Evolutionary conservation across 768 basidiomycete species (phyloP).

Genomic region (Termitomyces sp.): DNA sequence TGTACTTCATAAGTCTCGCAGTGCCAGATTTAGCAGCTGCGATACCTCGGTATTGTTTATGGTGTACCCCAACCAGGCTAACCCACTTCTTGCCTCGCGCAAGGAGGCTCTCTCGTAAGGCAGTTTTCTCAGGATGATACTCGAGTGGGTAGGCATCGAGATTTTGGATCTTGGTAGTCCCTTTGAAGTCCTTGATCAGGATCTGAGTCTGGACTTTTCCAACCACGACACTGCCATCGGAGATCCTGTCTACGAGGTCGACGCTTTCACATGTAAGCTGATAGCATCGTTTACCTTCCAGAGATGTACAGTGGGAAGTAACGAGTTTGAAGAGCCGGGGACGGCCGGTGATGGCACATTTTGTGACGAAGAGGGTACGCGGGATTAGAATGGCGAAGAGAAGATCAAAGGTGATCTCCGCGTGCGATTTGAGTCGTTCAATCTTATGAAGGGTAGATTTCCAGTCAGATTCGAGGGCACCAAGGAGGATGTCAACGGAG

Average conservation of each 20-base stretch:
- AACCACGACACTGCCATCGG: slow-evolving; percentile 26
- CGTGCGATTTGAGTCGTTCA: slow-evolving; percentile 43
- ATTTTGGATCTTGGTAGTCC: too few relatives aligned
- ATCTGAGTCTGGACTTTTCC: slow-evolving; percentile 42
- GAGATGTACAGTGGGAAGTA: slow-evolving; percentile 31
- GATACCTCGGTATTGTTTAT: too few relatives aligned
- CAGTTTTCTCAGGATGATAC: too few relatives aligned
- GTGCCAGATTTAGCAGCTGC: too few relatives aligned
- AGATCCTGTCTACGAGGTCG: slow-evolving; percentile 41
- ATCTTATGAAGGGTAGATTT: slow-evolving; percentile 41
- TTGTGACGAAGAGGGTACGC: slow-evolving; percentile 43
- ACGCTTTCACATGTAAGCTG: slow-evolving; percentile 53
- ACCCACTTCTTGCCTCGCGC: too few relatives aligned
- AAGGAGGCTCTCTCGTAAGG: too few relatives aligned
- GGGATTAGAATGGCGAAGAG: slow-evolving; percentile 57
- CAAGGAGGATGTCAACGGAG: slow-evolving; percentile 47
- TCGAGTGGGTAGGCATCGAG: too few relatives aligned
- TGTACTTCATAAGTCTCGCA: too few relatives aligned
- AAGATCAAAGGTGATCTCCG: slow-evolving; percentile 54
- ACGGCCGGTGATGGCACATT: slow-evolving; percentile 50
- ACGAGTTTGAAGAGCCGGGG: slow-evolving; percentile 46
- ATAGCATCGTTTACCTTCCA: slow-evolving; percentile 37
- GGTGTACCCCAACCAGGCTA: too few relatives aligned
- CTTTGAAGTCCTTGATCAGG: slow-evolving; percentile 39
- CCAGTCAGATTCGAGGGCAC: slow-evolving; percentile 46